These are phyloP conservation scores for Gautieria morchelliformis DNA, from an alignment of 768 basidiomycete genomes.

Conservation along the genomic window DNA sequence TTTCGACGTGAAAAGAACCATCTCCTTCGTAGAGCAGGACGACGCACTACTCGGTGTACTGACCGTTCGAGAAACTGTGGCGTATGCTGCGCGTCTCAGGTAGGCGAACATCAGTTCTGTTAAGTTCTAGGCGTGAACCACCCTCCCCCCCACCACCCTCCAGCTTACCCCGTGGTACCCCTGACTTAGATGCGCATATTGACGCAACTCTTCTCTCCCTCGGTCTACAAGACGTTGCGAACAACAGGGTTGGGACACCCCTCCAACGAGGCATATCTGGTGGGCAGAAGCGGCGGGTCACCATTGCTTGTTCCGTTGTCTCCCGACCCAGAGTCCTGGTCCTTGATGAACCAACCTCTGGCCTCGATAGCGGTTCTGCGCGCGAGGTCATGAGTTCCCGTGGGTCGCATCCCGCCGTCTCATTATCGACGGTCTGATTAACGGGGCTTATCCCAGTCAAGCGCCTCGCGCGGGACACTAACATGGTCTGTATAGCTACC, in stretches of 20 bases:
- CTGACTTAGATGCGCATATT: slow-evolving; percentile 10
- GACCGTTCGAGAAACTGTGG: slow-evolving; percentile 46
- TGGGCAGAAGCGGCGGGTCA: slow-evolving; percentile 56
- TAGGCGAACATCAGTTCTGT: slow-evolving; percentile 14
- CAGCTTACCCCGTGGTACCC: slow-evolving; percentile 3
- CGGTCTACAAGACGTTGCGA: slow-evolving; percentile 37
- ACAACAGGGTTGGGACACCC: slow-evolving; percentile 48
- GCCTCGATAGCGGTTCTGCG: slow-evolving; percentile 17
- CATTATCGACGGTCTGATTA: background rate
- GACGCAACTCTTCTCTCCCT: slow-evolving; percentile 34
- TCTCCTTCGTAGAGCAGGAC: slow-evolving; percentile 40
- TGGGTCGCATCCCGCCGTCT: slow-evolving; percentile 8
- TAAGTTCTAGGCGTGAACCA: background rate
- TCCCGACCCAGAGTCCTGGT: slow-evolving; percentile 30
- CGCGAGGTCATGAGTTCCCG: slow-evolving; percentile 32
- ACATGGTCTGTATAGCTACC: slow-evolving; percentile 50
- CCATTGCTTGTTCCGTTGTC: slow-evolving; percentile 51
- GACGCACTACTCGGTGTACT: slow-evolving; percentile 50
- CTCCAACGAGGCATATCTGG: slow-evolving; percentile 52
- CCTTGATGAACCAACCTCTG: slow-evolving; percentile 15
- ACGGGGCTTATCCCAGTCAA: slow-evolving; percentile 11
- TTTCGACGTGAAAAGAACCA: too few species aligned
- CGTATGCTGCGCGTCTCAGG: slow-evolving; percentile 43
- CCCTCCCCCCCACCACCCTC: too few species aligned
- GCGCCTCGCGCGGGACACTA: slow-evolving; percentile 33